Base-by-base conservation (phyloP, 768 basidiomycete species). In the Macrolepiota dolichaula region DNA sequence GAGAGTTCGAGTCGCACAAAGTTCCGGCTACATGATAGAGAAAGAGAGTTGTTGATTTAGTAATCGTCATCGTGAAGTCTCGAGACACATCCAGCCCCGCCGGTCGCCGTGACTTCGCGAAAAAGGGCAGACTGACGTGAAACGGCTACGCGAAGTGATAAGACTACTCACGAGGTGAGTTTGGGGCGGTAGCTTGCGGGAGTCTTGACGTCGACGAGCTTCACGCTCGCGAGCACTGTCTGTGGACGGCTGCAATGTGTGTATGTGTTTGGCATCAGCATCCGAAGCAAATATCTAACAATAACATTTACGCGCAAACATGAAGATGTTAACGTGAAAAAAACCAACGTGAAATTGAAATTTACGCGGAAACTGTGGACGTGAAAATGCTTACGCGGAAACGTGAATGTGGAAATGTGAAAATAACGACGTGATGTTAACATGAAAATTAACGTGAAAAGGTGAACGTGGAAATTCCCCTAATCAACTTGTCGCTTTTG, bases 171-270 rank as follows among this genome's bases (percentile, higher is more conserved):
- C 77, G 69, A 68, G 66, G 70, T 70, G 68, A 72, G 71, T 76
- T 76, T 77, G 75, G 69, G 68, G 69, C 70, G 70, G 69, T 68
- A 67, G 71, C 74, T 73, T 70, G 64, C 66, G 69, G 69, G 67
- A 71, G 71, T 70, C 71, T 76, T 72, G 76, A 74, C 72, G 76
- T 76, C 74, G 74, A 76, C 73, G 73, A 53, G 51, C 47, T 49
- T 17, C 51, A 10, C 55, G 44, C 19, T 36, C 15, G 32, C 49
- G 46, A 52, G 10, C 10, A 22, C 32, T 42, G n/a, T 38, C 42
- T 29, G 37, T 57, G 63, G 60, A 42, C 37, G 58, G 22, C 51
- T 25, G 29, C 37, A 7, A n/a, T 15, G 29, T 35, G 55, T 55
- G 59, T 4, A 24, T 10, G 19, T 60, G 50, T 57, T 60, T 64